These are phyloP conservation scores for Saturnispora zaruensis DNA, from an alignment of 805 yeast species.

Conservation along the genomic window DNA sequence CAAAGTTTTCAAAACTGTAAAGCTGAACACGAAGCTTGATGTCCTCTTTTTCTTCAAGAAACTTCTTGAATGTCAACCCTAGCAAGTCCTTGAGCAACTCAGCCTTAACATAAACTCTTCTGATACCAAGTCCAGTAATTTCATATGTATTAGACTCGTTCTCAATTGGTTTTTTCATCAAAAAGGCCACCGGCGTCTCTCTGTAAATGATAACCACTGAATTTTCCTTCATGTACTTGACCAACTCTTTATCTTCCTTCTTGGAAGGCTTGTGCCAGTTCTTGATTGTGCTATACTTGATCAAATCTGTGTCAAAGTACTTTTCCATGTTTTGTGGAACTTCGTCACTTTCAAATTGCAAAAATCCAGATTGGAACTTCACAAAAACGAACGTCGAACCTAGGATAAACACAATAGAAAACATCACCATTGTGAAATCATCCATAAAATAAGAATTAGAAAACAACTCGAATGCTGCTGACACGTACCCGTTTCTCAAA, in stretches of 20 bases:
- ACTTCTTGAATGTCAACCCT: constrained; percentile 8
- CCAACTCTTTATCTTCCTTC: constrained; percentile 14
- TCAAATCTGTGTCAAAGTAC: constrained; percentile 46
- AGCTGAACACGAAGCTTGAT: constrained; percentile 21
- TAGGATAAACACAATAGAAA: constrained; percentile 33
- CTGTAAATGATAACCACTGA: constrained; percentile 54
- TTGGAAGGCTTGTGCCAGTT: constrained; percentile 10
- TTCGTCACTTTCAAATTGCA: constrained; percentile 33
- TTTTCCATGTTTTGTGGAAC: constrained; percentile 30
- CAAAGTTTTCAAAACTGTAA: constrained; percentile 42
- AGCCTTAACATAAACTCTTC: constrained; percentile 57
- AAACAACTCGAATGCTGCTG: constrained; percentile 15
- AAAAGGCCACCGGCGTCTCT: constrained; percentile 61
- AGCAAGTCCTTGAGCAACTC: constrained; percentile 58
- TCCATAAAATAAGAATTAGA: constrained; percentile 19
- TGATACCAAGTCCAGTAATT: constrained; percentile 52
- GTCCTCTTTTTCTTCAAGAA: constrained; percentile 23
- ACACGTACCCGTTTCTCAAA: constrained; percentile 13
- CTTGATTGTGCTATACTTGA: constrained; percentile 28
- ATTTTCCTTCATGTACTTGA: constrained; percentile 32
- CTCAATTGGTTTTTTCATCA: constrained; percentile 32
- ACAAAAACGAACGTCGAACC: constrained; percentile 34
- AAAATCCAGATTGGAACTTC: constrained; percentile 38
- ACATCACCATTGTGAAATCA: constrained; percentile 28
- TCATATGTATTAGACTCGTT: constrained; percentile 29